These are phyloP conservation scores for Pichia cactophila DNA, from an alignment of 1,139 yeast species.

Conservation along the genomic window DNA sequence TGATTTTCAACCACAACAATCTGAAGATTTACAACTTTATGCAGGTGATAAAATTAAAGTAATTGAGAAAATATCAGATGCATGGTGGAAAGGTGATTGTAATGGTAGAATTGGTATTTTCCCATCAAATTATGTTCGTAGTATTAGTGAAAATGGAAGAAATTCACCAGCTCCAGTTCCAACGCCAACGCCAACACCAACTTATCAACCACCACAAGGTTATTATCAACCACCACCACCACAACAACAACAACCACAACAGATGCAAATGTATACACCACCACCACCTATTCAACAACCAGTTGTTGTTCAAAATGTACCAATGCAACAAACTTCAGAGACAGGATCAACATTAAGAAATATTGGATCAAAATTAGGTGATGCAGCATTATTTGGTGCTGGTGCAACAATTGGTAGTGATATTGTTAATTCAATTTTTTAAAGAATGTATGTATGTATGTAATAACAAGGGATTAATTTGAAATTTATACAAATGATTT, in stretches of 20 bases:
- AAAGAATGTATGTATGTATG: slow-evolving; percentile 15
- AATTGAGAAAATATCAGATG: slow-evolving; percentile 66
- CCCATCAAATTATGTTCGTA: slow-evolving; percentile 73
- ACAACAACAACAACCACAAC: slow-evolving; percentile 13
- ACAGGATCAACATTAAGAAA: slow-evolving; percentile 39
- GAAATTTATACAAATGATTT: background rate
- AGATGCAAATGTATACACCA: slow-evolving; percentile 11
- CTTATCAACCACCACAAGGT: background rate
- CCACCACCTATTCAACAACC: slow-evolving; percentile 3
- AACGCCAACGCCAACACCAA: background rate
- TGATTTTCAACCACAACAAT: slow-evolving; percentile 10
- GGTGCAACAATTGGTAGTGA: slow-evolving; percentile 95
- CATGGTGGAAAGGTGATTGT: slow-evolving; percentile 83
- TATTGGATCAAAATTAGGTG: slow-evolving; percentile 79
- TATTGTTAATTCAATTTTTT: slow-evolving; percentile 76
- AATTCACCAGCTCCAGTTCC: background rate
- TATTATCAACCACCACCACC: slow-evolving; percentile 9
- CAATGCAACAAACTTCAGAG: slow-evolving; percentile 12
- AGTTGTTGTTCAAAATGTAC: background rate
- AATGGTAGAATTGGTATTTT: slow-evolving; percentile 68
- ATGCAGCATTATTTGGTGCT: slow-evolving; percentile 93
- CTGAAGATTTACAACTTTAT: slow-evolving; percentile 40
- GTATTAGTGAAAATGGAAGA: slow-evolving; percentile 17
- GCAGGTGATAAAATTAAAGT: slow-evolving; percentile 65
- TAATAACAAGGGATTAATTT: no score